Percentiles rank a stretch among this genome's conserved stretches.
phyloP scores from a whole-genome alignment of 176 grass and related monocot genomes.

The Ensete ventricosum region DNA sequence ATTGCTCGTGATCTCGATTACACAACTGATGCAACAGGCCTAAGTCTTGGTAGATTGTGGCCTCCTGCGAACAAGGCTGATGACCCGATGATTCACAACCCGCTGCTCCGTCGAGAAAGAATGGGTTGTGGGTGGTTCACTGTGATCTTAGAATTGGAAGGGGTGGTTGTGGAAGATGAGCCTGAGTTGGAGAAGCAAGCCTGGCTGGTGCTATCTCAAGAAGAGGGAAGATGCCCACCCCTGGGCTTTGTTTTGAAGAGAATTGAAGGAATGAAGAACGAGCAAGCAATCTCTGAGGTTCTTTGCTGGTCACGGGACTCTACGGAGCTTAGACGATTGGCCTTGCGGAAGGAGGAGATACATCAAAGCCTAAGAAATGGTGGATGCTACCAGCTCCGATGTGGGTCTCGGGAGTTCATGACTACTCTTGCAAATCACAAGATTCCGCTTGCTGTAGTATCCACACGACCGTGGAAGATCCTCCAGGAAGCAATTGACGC shows the following conservation, averaged over 20 bases:
- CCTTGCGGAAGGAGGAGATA: constrained; percentile 69
- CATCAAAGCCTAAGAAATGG: constrained; percentile 34
- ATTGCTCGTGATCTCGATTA: constrained; percentile 38
- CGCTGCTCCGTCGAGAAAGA: constrained; percentile 56
- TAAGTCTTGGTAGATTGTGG: constrained; percentile 39
- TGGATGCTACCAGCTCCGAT: constrained; percentile 49
- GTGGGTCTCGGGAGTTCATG: constrained; percentile 76
- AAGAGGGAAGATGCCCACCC: constrained; percentile 75
- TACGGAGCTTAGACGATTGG: constrained; percentile 44
- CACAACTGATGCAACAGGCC: constrained; percentile 25
- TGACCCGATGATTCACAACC: constrained; percentile 68
- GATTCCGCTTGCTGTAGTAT: constrained; percentile 69
- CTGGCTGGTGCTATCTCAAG: constrained; percentile 53
- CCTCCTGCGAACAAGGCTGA: constrained; percentile 65
- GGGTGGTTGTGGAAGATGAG: constrained; percentile 78
- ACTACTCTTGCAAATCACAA: constrained; percentile 73
- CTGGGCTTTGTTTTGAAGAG: constrained; percentile 43
- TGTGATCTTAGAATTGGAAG: constrained; percentile 92
- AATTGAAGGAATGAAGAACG: constrained; percentile 83
- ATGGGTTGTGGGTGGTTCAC: constrained; percentile 92
- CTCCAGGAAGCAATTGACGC: constrained; percentile 65
- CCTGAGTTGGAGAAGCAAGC: constrained; percentile 52
- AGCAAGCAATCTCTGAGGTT: constrained; percentile 83
- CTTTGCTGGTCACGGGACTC: constrained; percentile 85
- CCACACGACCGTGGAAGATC: constrained; percentile 55